Percentiles rank a stretch among this genome's conserved stretches.
phyloP scores from a whole-genome alignment of 768 basidiomycete species.

The Dioszegia hungarica region DNA sequence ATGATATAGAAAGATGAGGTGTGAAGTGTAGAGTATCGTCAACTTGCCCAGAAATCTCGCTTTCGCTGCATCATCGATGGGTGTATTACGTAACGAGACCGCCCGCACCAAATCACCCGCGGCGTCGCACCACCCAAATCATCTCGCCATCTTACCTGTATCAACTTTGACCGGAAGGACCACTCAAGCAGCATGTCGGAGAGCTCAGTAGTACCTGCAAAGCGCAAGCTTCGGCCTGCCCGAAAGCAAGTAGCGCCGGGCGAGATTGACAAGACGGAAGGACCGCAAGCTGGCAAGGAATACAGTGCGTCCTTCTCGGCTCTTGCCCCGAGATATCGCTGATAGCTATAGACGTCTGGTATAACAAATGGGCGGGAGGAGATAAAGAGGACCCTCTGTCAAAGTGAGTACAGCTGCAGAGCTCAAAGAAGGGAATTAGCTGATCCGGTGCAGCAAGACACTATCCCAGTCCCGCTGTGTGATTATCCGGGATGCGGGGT shows the following conservation, averaged over 20 bases:
- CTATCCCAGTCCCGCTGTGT: slow-evolving; percentile 90
- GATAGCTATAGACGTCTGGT: slow-evolving; percentile 69
- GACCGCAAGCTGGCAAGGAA: slow-evolving; percentile 88
- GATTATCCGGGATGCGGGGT: slow-evolving; percentile 79
- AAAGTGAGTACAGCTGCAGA: slow-evolving; percentile 58
- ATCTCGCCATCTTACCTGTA: neutral
- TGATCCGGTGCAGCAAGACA: slow-evolving; percentile 61
- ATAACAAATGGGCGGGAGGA: slow-evolving; percentile 99
- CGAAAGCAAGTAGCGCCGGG: slow-evolving; percentile 87
- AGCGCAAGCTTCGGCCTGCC: slow-evolving; percentile 74
- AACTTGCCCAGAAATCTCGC: too few relatives aligned
- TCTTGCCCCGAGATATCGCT: neutral
- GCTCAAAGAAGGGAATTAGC: neutral
- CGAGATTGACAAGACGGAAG: slow-evolving; percentile 81
- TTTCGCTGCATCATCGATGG: too few relatives aligned
- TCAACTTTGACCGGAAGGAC: too few relatives aligned
- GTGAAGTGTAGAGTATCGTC: too few relatives aligned
- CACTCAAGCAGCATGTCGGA: neutral
- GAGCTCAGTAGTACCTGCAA: slow-evolving; percentile 16
- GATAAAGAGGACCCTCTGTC: slow-evolving; percentile 95
- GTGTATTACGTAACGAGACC: too few relatives aligned
- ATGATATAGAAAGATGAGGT: slow-evolving; percentile 3
- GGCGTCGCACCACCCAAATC: neutral
- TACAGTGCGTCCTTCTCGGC: slow-evolving; percentile 67
- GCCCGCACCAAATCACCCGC: neutral